Evolutionary conservation across 139 green algal genomes (phyloP).

Genomic region (Chlamydomonas urium): DNA sequence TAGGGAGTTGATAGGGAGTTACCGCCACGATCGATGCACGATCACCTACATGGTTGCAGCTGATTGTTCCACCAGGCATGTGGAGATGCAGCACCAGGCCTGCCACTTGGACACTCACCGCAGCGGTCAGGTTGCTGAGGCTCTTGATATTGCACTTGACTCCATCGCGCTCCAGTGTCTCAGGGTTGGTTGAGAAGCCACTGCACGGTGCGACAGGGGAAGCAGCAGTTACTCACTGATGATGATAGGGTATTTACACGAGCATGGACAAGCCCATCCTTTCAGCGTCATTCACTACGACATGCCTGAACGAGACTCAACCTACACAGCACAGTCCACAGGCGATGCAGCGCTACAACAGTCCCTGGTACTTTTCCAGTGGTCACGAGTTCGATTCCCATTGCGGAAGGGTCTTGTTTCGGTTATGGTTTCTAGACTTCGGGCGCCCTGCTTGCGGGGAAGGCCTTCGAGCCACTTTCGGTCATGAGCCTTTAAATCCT

Average conservation of each 20-base stretch:
- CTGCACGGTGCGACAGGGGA: background rate
- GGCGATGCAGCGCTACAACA: too few species aligned
- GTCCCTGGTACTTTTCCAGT: too few species aligned
- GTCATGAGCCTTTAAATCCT: background rate
- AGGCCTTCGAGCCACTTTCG: background rate
- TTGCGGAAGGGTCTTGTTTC: background rate
- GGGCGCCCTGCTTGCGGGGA: background rate
- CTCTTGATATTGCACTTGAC: slow-evolving; percentile 54
- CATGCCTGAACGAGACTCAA: too few species aligned
- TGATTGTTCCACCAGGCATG: background rate
- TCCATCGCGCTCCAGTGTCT: slow-evolving; percentile 64
- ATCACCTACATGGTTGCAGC: background rate
- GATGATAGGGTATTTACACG: too few species aligned
- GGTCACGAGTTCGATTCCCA: too few species aligned
- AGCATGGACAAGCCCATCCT: too few species aligned
- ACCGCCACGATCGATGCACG: background rate
- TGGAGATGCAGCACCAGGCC: background rate
- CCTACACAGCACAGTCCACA: too few species aligned
- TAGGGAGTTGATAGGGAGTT: background rate
- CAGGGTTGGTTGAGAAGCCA: slow-evolving; percentile 81
- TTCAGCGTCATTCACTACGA: too few species aligned
- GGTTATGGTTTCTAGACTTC: background rate
- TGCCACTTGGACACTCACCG: slow-evolving; percentile 19
- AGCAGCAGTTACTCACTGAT: too few species aligned
- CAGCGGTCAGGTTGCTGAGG: slow-evolving; percentile 34